Conservation (phyloP, 169 alveolate species). For the Babesia microti region DNA sequence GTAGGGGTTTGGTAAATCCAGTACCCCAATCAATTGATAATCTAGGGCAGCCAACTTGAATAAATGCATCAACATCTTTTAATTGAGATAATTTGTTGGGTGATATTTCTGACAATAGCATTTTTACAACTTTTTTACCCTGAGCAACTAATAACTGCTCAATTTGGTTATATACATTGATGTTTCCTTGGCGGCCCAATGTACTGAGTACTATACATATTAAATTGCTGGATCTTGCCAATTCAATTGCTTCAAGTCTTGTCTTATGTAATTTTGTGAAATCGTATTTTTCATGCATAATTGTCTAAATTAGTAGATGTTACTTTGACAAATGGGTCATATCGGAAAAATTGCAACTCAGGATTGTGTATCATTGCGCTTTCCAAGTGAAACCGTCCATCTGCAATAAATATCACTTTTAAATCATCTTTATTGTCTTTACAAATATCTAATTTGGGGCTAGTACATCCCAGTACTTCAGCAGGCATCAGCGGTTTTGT, state of each 20-base stretch:
- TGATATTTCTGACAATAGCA: slow-evolving; percentile 57
- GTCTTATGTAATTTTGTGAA: slow-evolving; percentile 70
- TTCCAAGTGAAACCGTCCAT: slow-evolving; percentile 99
- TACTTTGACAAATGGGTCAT: slow-evolving; percentile 84
- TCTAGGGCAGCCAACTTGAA: slow-evolving; percentile 93
- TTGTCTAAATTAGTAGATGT: slow-evolving; percentile 13
- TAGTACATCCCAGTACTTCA: slow-evolving; percentile 91
- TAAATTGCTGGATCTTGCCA: slow-evolving; percentile 32
- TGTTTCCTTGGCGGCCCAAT: slow-evolving; percentile 72
- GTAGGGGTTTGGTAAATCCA: slow-evolving; percentile 80
- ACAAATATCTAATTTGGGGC: slow-evolving; percentile 62
- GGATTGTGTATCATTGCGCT: slow-evolving; percentile 97
- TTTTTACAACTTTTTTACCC: slow-evolving; percentile 21
- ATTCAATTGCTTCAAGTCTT: slow-evolving; percentile 67
- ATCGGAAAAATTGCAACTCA: slow-evolving; percentile 73
- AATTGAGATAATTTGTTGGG: slow-evolving; percentile 41
- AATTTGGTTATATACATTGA: slow-evolving; percentile 45
- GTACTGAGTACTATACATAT: slow-evolving; percentile 64
- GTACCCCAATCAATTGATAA: slow-evolving; percentile 98
- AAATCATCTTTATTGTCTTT: slow-evolving; percentile 5
- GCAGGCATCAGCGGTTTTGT: slow-evolving; percentile 93
- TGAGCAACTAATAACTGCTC: slow-evolving; percentile 20
- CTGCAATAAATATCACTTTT: slow-evolving; percentile 83
- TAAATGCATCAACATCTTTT: slow-evolving; percentile 50
- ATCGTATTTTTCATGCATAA: slow-evolving; percentile 79